Evolutionary conservation across 1,284 basidiomycete genomes (phyloP), one percentile per base, ranked within the genome.

Genomic region (Ustanciosporium gigantosporum): DNA sequence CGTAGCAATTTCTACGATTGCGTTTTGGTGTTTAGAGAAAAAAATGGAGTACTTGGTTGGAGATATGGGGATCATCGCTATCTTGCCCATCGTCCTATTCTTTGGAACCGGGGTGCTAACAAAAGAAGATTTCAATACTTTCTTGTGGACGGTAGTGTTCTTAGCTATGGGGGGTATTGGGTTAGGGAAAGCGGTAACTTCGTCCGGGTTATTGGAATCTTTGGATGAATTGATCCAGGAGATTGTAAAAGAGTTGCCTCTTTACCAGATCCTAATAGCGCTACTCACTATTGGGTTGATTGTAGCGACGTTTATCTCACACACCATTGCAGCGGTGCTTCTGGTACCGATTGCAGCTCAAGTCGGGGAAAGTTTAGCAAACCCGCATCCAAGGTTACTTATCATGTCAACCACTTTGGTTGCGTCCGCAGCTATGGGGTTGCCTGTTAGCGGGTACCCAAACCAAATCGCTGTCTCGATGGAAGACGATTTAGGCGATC

Each of bases 381-480:
- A 51, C 16, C 73, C 74, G 6, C 74, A 77, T 34, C 74, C 74
- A 8, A 46, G 71, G 5, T 45, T 77, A 38, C 48, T 78, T 13
- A 76, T 77, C 52, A 77, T 78, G 78, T 78, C 81, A 37, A 97
- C 92, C 8, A 91, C 86, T 2, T 81, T 98, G 57, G 89, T 95
- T 47, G 96, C 93, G 71, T 93, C 90, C 23, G 84, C 91, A 3
- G 95, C 94, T 1, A 98, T 98, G 94, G 95, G 93, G 5, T 88
- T 99, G 83, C 93, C 93, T 3, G 92, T 97, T 25, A 92, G 89
- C 52, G 94, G 94, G 5, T 97, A 98, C 82, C 94, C 93, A 0
- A 96, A 96, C 50, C 73, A 69, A 41, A 78, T 77, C 25, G 77
- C 76, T 2, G 74, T 92, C 19, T 90, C 90, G 5, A 89, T 96